Base-by-base conservation (phyloP, 768 basidiomycete genomes). In the Tulasnella sp. region DNA sequence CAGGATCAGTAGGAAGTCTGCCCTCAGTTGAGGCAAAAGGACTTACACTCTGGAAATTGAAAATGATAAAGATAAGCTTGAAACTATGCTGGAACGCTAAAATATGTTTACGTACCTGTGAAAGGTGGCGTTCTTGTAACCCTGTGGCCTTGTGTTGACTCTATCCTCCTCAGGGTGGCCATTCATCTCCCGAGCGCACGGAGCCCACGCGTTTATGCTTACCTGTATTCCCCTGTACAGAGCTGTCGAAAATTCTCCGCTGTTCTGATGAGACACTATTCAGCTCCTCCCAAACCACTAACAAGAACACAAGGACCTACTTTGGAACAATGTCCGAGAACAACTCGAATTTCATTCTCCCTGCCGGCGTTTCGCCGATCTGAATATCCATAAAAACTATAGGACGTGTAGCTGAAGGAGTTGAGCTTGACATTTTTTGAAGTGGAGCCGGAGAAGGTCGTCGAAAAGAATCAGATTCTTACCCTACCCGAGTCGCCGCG, bases 161-260 rank as follows among this genome's bases (percentile, higher is more conserved):
- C 94, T 94, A 80, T 64, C 77, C 64, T 69, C 64, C 64, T 37
- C 64, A 75, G 22, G 12, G 14, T n/a, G 22, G 22, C 74, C 24
- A 40, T 75, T 75, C 4, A 37, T 28, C 64, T 37, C 31, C 34
- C 64, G 20, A 14, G 28, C 31, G n/a, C 24, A 54, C 20, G 18
- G 14, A 34, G 34, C 31, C 16, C 6, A 18, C 31, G 28, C 6
- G 11, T 37, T 18, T 31, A 28, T 8, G 76, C 81, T 46, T 84
- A 96, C 94, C 96, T 90, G 86, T 91, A 94, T 87, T 99, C 97
- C n/a, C 98, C 98, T 2, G 97, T 98, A 85, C 97, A 99, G 40
- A 99, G 88, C 84, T 99, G 97, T 81, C 98, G 89, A 84, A 99
- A 99, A 88, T 99, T 99, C 87, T 99, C 97, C 11, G 96, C 96